Evolutionary conservation across 2,329 filamentous ascomycete species (phyloP).

Genomic region (Periconia sp.): DNA sequence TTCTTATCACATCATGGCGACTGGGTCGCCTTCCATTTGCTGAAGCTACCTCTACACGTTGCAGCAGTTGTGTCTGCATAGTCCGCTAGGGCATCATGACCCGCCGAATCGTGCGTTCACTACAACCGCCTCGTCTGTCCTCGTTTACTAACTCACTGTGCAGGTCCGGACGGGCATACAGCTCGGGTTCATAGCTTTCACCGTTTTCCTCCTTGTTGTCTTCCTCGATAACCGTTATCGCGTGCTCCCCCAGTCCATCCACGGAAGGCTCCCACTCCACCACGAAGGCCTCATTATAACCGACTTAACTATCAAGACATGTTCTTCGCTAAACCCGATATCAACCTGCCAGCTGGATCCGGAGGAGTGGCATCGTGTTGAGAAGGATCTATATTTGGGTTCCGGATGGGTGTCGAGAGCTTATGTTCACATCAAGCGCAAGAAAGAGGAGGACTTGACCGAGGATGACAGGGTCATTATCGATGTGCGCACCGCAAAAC

Average conservation of each 20-base stretch:
- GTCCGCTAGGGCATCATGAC: conserved; percentile 32
- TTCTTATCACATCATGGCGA: conserved; percentile 14
- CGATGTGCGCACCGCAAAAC: conserved; percentile 73
- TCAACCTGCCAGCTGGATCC: conserved; percentile 75
- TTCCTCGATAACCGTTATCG: conserved; percentile 87
- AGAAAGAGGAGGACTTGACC: conserved; percentile 80
- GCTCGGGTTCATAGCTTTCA: conserved; percentile 65
- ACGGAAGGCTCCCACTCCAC: conserved; percentile 80
- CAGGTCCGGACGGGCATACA: conserved; percentile 69
- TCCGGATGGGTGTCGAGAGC: conserved; percentile 73
- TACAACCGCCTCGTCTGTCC: neutral
- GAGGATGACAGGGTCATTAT: conserved; percentile 76
- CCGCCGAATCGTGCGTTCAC: conserved; percentile 40
- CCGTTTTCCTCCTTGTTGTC: conserved; percentile 70
- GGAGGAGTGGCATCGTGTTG: conserved; percentile 76
- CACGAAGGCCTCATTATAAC: conserved; percentile 83
- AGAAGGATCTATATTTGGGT: conserved; percentile 85
- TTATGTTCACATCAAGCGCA: conserved; percentile 79
- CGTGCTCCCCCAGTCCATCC: conserved; percentile 80
- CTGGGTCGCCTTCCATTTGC: neutral
- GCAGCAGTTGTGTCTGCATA: neutral
- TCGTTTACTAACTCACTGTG: neutral
- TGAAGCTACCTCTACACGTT: conserved; percentile 2
- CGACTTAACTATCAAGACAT: conserved; percentile 77
- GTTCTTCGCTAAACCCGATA: conserved; percentile 72